A percentile compares a stretch with the other conserved stretches of the same genome.
These are phyloP conservation scores for Sugiyamaella boreocaroliniensis DNA, from an alignment of 805 yeast genomes.

Conservation along the genomic window DNA sequence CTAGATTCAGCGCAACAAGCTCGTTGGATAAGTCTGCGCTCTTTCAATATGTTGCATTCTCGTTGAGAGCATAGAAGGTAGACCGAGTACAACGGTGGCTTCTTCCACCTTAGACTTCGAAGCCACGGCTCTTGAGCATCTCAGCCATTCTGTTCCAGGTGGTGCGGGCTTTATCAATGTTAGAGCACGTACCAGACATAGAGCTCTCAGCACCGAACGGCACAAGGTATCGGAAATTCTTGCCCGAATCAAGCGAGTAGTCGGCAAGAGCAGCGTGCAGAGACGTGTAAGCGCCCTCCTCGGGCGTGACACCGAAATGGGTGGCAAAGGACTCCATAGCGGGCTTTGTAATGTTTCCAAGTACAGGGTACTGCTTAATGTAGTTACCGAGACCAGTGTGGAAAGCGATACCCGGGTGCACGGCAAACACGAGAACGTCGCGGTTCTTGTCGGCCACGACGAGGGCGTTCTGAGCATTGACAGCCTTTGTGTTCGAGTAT, in stretches of 20 bases:
- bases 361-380: constrained; percentile 69
- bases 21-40: no score
- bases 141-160: constrained; percentile 47
- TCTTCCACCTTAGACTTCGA: no score
- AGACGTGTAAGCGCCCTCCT: constrained; percentile 63
- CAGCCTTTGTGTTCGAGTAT: constrained; percentile 70
- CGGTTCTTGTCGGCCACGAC: constrained; percentile 62
- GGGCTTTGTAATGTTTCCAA: constrained; percentile 71
- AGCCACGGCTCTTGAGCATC: no score
- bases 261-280: constrained; percentile 56
- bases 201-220: constrained; percentile 50
- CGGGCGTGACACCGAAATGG: constrained; percentile 63
- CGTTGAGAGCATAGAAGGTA: no score
- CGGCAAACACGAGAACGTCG: constrained; percentile 52
- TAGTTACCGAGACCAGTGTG: constrained; percentile 67
- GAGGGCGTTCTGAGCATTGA: constrained; percentile 67
- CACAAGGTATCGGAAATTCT: constrained; percentile 64
- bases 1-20: no score
- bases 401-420: constrained; percentile 86
- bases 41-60: no score
- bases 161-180: constrained; percentile 53
- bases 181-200: constrained; percentile 35
- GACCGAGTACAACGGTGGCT: no score
- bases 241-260: constrained; percentile 41
- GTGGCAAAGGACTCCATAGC: constrained; percentile 62